These are phyloP conservation scores for Kurtzmaniella quercitrusa DNA, from an alignment of 1,139 yeast genomes.

Conservation along the genomic window DNA sequence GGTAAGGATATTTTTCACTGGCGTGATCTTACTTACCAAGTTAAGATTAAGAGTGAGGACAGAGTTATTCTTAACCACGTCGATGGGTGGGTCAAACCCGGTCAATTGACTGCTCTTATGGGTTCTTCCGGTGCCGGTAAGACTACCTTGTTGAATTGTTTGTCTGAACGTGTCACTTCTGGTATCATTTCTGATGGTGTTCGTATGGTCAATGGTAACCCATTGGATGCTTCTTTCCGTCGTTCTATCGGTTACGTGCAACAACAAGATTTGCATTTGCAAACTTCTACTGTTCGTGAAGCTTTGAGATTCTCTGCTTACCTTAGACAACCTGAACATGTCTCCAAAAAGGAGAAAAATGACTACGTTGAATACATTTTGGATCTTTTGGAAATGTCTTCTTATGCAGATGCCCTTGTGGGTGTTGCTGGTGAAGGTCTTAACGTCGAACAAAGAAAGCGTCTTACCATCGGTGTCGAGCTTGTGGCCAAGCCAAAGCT, in stretches of 20 bases:
- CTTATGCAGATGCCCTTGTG: constrained; percentile 34
- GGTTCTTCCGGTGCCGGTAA: constrained; percentile 36
- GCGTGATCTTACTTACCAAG: constrained; percentile 41
- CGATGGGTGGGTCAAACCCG: constrained; percentile 30
- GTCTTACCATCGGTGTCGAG: constrained; percentile 35
- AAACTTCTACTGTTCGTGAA: constrained; percentile 35
- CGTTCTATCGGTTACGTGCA: constrained; percentile 37
- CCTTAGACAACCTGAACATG: constrained; percentile 30
- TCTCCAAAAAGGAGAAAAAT: constrained; percentile 27
- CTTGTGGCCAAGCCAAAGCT: constrained; percentile 38
- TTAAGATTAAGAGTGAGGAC: constrained; percentile 14
- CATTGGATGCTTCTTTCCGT: constrained; percentile 33
- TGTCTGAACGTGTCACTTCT: constrained; percentile 30
- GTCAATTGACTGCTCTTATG: constrained; percentile 28
- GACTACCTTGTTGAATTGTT: constrained; percentile 30
- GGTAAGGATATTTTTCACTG: constrained; percentile 32
- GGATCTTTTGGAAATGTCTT: constrained; percentile 33
- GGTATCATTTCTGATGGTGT: constrained; percentile 32
- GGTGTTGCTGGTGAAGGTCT: constrained; percentile 36
- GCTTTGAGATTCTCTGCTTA: constrained; percentile 34
- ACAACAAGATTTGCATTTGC: constrained; percentile 37
- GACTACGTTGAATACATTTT: constrained; percentile 34
- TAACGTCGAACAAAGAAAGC: constrained; percentile 29
- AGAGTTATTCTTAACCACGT: constrained; percentile 31
- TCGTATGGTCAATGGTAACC: constrained; percentile 34